A percentile compares a stretch with the other conserved stretches of the same genome.
Evolutionary conservation across 345 rosid genomes (phyloP).

Genomic region (Tarenaya hassleriana): DNA sequence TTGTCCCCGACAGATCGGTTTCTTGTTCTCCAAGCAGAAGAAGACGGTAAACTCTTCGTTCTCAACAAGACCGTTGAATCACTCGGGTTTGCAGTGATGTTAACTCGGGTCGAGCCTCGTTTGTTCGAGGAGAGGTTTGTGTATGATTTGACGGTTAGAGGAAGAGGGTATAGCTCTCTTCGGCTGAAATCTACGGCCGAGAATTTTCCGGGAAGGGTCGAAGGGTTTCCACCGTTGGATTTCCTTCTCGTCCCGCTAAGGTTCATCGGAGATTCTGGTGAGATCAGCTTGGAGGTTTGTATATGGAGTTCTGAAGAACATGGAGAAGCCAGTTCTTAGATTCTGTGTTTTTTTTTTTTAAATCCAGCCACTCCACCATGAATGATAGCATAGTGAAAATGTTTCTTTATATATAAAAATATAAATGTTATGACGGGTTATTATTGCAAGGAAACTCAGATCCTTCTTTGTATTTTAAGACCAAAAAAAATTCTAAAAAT

Average conservation of each 20-base stretch:
- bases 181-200: conserved; percentile 32
- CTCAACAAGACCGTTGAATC: conserved; percentile 26
- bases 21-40: conserved; percentile 43
- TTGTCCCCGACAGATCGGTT: conserved; percentile 23
- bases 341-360: conserved; percentile 11
- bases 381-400: not conserved
- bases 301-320: conserved; percentile 34
- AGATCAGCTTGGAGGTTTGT: conserved; percentile 35
- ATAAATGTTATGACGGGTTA: no score
- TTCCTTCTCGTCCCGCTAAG: conserved; percentile 21
- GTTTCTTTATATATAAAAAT: no score
- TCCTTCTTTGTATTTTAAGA: no score
- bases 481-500: no score
- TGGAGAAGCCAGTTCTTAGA: conserved; percentile 11
- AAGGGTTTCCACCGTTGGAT: conserved; percentile 13
- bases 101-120: conserved; percentile 32
- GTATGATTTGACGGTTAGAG: conserved; percentile 14
- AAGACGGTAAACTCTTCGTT: conserved; percentile 39
- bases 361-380: no score
- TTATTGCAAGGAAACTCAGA: no score
- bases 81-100: conserved; percentile 27
- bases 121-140: conserved; percentile 3
- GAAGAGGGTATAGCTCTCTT: conserved; percentile 20
- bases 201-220: conserved; percentile 24
- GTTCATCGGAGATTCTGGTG: conserved; percentile 30